phyloP scores from a whole-genome alignment of 108 stramenopile species.

The Skeletonema costatum region DNA sequence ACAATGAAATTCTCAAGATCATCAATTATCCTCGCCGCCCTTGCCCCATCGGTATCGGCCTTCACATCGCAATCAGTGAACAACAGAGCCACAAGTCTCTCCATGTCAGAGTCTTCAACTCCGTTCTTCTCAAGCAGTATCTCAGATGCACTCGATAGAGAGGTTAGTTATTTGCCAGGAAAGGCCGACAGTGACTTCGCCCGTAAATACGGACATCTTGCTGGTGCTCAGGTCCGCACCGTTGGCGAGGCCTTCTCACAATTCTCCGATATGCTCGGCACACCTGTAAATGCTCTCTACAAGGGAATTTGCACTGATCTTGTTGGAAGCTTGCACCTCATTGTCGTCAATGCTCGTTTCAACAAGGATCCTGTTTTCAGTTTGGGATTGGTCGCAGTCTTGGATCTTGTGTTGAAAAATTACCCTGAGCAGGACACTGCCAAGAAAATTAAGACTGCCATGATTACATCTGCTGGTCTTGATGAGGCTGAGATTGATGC shows the following conservation, averaged over 20 bases:
- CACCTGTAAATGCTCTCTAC: conserved; percentile 87
- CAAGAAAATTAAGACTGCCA: conserved; percentile 70
- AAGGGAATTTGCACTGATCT: conserved; percentile 92
- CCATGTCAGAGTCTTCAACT: conserved; percentile 13
- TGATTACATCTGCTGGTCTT: conserved; percentile 82
- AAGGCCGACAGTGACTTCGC: conserved; percentile 85
- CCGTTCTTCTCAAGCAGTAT: conserved; percentile 44
- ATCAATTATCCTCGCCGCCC: background rate
- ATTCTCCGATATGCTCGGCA: conserved; percentile 83
- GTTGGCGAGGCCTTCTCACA: conserved; percentile 89
- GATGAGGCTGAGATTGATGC: conserved; percentile 80
- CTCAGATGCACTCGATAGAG: conserved; percentile 29
- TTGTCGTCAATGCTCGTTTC: conserved; percentile 93
- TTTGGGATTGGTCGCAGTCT: conserved; percentile 70
- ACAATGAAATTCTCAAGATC: conserved; percentile 1
- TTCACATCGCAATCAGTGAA: background rate
- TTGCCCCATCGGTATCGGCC: background rate
- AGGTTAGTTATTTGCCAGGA: conserved; percentile 75
- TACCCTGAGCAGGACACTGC: conserved; percentile 90
- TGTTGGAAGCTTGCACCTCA: conserved; percentile 92
- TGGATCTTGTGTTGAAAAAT: conserved; percentile 86
- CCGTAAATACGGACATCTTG: conserved; percentile 76
- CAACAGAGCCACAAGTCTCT: background rate
- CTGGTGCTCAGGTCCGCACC: conserved; percentile 77
- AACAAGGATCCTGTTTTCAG: conserved; percentile 82